Conservation (phyloP, 768 basidiomycete genomes). For the Podaxis pistillaris region DNA sequence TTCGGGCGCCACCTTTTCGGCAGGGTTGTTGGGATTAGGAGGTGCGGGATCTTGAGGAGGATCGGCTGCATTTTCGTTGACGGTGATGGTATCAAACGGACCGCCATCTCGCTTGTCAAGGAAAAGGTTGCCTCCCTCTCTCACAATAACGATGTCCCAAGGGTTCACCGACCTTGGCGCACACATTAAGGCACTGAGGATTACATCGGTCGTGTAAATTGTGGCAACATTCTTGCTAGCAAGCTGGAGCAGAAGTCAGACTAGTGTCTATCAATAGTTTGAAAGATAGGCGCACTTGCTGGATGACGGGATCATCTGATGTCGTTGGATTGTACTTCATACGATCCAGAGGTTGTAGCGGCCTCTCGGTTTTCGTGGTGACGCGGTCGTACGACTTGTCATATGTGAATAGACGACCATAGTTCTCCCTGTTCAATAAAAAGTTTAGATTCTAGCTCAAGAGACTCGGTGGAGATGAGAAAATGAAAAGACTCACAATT, state of each 20-base stretch:
- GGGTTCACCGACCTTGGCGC: conserved; percentile 94
- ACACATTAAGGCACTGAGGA: conserved; percentile 94
- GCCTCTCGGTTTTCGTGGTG: conserved; percentile 88
- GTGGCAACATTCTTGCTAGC: conserved; percentile 78
- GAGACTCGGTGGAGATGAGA: conserved; percentile 7
- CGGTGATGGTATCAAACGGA: conserved; percentile 94
- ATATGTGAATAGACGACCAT: conserved; percentile 90
- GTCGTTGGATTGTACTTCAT: conserved; percentile 98
- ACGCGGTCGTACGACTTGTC: conserved; percentile 95
- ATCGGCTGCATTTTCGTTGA: conserved; percentile 98
- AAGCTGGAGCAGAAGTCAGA: conserved; percentile 45
- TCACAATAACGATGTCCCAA: conserved; percentile 96
- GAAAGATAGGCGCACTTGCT: conserved; percentile 56
- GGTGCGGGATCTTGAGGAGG: conserved; percentile 83
- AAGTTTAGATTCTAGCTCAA: conserved; percentile 8
- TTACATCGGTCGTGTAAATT: conserved; percentile 93
- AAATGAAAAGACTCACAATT: conserved; percentile 61
- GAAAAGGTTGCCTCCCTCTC: conserved; percentile 91
- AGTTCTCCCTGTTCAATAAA: conserved; percentile 56
- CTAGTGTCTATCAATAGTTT: conserved; percentile 7
- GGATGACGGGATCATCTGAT: conserved; percentile 96
- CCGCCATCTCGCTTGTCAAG: conserved; percentile 98
- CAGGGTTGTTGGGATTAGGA: conserved; percentile 73
- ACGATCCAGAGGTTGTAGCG: conserved; percentile 89
- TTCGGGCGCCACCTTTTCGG: conserved; percentile 68